Percentiles rank a stretch among this genome's conserved stretches.
These are phyloP conservation scores for Phaeodactylum tricornutum DNA, from an alignment of 108 stramenopile species.

Conservation along the genomic window DNA sequence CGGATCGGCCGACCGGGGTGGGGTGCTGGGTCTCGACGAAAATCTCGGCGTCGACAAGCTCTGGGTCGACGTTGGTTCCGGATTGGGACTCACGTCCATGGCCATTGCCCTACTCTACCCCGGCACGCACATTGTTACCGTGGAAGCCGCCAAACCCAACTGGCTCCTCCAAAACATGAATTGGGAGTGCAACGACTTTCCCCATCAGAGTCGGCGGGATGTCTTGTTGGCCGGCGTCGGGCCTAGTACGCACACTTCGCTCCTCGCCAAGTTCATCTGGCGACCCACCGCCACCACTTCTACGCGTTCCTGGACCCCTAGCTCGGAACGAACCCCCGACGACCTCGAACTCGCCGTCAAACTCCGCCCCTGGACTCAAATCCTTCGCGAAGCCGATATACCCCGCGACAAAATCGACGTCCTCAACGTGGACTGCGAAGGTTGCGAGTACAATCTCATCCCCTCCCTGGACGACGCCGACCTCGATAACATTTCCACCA, in stretches of 20 bases:
- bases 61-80: slow-evolving; percentile 70
- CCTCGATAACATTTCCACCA: slow-evolving; percentile 51
- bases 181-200: slow-evolving; percentile 53
- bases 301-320: slow-evolving; percentile 58
- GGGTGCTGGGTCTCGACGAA: slow-evolving; percentile 26
- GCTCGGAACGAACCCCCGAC: slow-evolving; percentile 21
- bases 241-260: slow-evolving; percentile 46
- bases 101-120: slow-evolving; percentile 48
- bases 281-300: slow-evolving; percentile 49
- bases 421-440: slow-evolving; percentile 67
- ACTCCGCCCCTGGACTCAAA: slow-evolving; percentile 40
- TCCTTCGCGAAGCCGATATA: slow-evolving; percentile 54
- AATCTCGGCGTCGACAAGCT: slow-evolving; percentile 50
- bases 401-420: slow-evolving; percentile 48
- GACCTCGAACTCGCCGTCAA: slow-evolving; percentile 57
- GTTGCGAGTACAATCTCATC: slow-evolving; percentile 74
- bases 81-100: slow-evolving; percentile 59
- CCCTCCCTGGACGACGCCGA: slow-evolving; percentile 50
- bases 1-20: slow-evolving; percentile 27
- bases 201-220: slow-evolving; percentile 28
- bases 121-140: slow-evolving; percentile 49
- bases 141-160: slow-evolving; percentile 67
- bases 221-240: slow-evolving; percentile 57
- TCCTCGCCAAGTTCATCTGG: slow-evolving; percentile 71
- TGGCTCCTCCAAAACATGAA: slow-evolving; percentile 76